Evolutionary conservation across 768 basidiomycete genomes (phyloP).

Genomic region (Pisolithus orientalis): DNA sequence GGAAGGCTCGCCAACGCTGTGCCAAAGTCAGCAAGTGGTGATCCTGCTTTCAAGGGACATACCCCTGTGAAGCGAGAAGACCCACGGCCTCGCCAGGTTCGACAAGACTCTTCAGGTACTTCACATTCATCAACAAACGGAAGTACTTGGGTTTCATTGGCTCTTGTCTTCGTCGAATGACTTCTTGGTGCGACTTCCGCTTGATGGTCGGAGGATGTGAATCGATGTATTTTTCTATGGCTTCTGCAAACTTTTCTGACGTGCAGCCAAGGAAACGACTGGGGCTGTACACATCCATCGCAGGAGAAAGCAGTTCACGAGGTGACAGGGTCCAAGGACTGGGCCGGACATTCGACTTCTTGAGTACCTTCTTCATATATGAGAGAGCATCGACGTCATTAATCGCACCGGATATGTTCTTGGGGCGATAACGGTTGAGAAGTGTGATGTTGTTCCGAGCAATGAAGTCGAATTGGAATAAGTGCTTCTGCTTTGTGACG

Average conservation of each 20-base stretch:
- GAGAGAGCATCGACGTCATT: constrained; percentile 60
- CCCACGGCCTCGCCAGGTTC: constrained; percentile 99
- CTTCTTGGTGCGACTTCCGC: constrained; percentile 33
- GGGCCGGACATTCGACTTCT: constrained; percentile 49
- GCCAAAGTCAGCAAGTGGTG: neutral
- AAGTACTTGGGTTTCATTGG: constrained; percentile 55
- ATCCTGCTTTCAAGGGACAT: constrained; percentile 18
- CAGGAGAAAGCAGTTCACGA: constrained; percentile 62
- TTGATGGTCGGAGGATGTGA: constrained; percentile 58
- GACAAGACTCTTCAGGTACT: constrained; percentile 89
- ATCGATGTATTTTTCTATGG: constrained; percentile 73
- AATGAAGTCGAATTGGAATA: constrained; percentile 90
- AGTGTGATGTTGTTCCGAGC: constrained; percentile 80
- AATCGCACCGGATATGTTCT: constrained; percentile 47
- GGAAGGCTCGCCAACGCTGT: constrained; percentile 94
- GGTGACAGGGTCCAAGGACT: constrained; percentile 39
- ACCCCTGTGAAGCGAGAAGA: constrained; percentile 95
- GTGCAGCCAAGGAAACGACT: constrained; percentile 80
- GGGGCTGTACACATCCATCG: constrained; percentile 71
- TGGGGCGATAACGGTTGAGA: constrained; percentile 63
- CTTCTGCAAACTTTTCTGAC: constrained; percentile 84
- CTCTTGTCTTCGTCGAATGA: constrained; percentile 39
- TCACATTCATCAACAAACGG: constrained; percentile 78
- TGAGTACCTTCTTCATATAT: constrained; percentile 89
- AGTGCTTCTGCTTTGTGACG: constrained; percentile 94